Evolutionary conservation across 2,329 filamentous ascomycete genomes (phyloP).

Genomic region (Eurotiales sp.): DNA sequence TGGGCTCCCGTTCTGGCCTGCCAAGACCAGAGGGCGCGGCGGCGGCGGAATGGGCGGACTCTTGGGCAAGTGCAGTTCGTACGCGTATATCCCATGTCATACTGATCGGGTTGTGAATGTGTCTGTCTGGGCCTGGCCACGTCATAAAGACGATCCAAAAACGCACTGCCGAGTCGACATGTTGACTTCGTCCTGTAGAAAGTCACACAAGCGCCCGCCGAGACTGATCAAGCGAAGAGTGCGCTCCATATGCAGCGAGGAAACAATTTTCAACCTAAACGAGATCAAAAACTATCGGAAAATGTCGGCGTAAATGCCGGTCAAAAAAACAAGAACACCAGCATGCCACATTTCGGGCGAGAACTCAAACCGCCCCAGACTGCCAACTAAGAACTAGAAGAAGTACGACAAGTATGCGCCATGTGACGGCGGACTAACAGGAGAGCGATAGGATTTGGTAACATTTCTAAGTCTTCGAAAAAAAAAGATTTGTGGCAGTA

Average conservation of each 20-base stretch:
- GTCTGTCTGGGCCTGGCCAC: neutral
- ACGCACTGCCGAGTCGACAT: neutral
- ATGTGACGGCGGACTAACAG: too few relatives aligned
- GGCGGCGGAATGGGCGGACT: slow-evolving; percentile 11
- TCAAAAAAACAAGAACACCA: neutral
- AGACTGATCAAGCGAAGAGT: too few relatives aligned
- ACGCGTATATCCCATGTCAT: too few relatives aligned
- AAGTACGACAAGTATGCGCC: neutral
- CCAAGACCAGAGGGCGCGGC: slow-evolving; percentile 7
- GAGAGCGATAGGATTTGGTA: neutral
- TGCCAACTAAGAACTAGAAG: neutral
- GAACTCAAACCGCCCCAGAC: neutral
- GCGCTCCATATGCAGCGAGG: too few relatives aligned
- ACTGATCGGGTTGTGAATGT: too few relatives aligned
- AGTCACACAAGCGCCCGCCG: too few relatives aligned
- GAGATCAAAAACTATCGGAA: too few relatives aligned
- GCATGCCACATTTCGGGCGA: neutral
- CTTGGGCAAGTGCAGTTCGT: too few relatives aligned
- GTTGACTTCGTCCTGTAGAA: neutral
- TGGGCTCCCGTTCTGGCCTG: neutral
- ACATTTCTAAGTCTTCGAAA: neutral
- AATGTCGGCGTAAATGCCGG: neutral
- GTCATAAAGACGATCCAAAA: too few relatives aligned
- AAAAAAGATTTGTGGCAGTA: neutral
- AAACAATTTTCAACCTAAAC: too few relatives aligned